Base-by-base conservation (phyloP, 2,329 filamentous ascomycete genomes). In the Alternaria sp. region DNA sequence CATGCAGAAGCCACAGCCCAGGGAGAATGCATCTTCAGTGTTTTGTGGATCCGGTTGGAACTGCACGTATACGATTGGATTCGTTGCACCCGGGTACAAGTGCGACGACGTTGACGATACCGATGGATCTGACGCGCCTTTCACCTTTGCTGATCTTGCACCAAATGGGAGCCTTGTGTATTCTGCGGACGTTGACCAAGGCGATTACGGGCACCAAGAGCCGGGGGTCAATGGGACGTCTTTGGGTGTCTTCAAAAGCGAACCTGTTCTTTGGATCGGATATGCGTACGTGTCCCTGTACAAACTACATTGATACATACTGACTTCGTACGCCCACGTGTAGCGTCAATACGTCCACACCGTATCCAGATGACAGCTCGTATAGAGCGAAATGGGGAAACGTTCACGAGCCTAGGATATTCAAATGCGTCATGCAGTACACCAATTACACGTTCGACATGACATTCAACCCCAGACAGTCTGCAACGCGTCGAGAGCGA, bases 181-280 rank as follows among this genome's bases (percentile, higher is more conserved):
- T 52, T 51, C 69, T 20, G 68, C 73, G 1, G 62, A 69, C 8
- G 74, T 78, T 3, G 75, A 75, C 38, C 60, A 71, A 30, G 68
- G 66, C 9, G 74, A 78, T 20, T 80, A 80, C 54, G 53, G 49
- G 22, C 60, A 57, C 9, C 76, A 75, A 3, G 74, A 79, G 43
- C 63, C 71, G 10, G 20, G 11, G 8, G 66, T 67, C 1, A 72
- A 67, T 0, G 34, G 56, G 10, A 65, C 73, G n/a, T 64, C 61
- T 2, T 58, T 79, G 9, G 78, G 77, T 10, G 72, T 74, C 0
- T 75, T 80, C 55, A 58, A 74, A 49, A 67, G 69, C 8, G 77
- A 80, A 43, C 77, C 77, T 16, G 63, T 71, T 3, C 62, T 80
- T 0, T 80, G 77, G 76, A 74, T 79, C 41, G 76, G 77, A 10